Percentiles rank a stretch among this genome's conserved stretches.
Evolutionary conservation across 495 filamentous ascomycete genomes (phyloP).

Genomic region (Hamigera avellanea): DNA sequence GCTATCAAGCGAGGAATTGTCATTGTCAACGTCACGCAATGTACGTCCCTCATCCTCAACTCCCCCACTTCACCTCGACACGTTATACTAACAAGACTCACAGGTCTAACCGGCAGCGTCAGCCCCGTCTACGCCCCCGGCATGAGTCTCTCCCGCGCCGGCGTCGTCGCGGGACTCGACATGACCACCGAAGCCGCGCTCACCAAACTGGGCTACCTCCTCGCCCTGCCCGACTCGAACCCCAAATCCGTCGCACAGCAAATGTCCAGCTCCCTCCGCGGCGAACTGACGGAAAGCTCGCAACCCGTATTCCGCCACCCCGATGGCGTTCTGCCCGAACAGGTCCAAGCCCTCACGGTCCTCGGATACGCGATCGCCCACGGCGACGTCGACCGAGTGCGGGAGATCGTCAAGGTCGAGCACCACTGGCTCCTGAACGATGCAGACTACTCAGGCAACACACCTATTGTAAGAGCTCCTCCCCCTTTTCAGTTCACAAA

Average conservation of each 20-base stretch:
- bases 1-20: slow-evolving; percentile 75
- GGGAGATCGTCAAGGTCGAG: slow-evolving; percentile 55
- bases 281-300: slow-evolving; percentile 73
- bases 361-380: slow-evolving; percentile 74
- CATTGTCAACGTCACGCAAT: slow-evolving; percentile 91
- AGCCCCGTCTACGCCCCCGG: slow-evolving; percentile 85
- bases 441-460: slow-evolving; percentile 82
- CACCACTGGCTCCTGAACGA: slow-evolving; percentile 59
- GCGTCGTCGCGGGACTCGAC: slow-evolving; percentile 87
- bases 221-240: slow-evolving; percentile 54
- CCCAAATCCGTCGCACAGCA: slow-evolving; percentile 49
- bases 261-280: slow-evolving; percentile 70
- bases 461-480: slow-evolving; percentile 50
- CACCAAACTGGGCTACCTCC: slow-evolving; percentile 83
- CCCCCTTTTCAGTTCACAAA: slow-evolving; percentile 1
- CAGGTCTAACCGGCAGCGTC: slow-evolving; percentile 68
- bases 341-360: slow-evolving; percentile 47
- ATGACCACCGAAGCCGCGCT: slow-evolving; percentile 89
- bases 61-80: neutral
- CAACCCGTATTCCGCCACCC: slow-evolving; percentile 61
- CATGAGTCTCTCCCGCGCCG: slow-evolving; percentile 75
- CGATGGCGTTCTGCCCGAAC: slow-evolving; percentile 35
- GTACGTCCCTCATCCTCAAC: slow-evolving; percentile 26
- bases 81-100: slow-evolving; percentile 3
- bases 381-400: slow-evolving; percentile 52